phyloP scores from a whole-genome alignment of 1,284 basidiomycete species.

The Trichosporon inkin region DNA sequence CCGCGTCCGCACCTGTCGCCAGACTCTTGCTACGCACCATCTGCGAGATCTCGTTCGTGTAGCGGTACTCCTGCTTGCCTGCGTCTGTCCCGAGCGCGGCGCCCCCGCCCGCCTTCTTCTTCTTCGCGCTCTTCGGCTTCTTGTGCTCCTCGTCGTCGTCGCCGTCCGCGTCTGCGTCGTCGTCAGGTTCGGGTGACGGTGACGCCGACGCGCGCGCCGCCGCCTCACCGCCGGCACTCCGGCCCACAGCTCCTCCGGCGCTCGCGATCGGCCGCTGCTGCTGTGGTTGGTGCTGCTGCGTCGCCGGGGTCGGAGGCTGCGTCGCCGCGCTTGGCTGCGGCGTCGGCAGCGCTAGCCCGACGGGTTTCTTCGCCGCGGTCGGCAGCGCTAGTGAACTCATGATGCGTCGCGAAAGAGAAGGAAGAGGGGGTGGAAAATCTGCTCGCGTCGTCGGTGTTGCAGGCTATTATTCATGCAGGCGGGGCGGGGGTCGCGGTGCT shows the following conservation, averaged over 20 bases:
- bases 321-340: neutral
- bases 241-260: no score
- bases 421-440: neutral
- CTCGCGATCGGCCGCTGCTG: neutral
- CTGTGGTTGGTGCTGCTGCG: neutral
- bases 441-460: no score
- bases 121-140: slow-evolving; percentile 25
- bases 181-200: slow-evolving; percentile 30
- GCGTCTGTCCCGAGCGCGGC: slow-evolving; percentile 12
- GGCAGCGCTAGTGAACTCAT: slow-evolving; percentile 16
- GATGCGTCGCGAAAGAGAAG: neutral
- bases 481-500: neutral
- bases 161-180: slow-evolving; percentile 34
- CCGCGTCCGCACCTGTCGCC: no score
- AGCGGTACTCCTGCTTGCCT: slow-evolving; percentile 59
- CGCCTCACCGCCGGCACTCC: no score
- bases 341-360: slow-evolving; percentile 23
- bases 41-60: slow-evolving; percentile 75
- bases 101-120: slow-evolving; percentile 25
- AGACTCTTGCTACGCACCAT: slow-evolving; percentile 56
- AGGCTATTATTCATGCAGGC: no score
- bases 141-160: slow-evolving; percentile 35
- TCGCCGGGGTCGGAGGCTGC: neutral
- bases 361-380: slow-evolving; percentile 15
- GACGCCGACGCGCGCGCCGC: slow-evolving; percentile 16